These are phyloP conservation scores for Dorcoceras hygrometricum DNA, from an alignment of 257 asterid species.

Conservation along the genomic window DNA sequence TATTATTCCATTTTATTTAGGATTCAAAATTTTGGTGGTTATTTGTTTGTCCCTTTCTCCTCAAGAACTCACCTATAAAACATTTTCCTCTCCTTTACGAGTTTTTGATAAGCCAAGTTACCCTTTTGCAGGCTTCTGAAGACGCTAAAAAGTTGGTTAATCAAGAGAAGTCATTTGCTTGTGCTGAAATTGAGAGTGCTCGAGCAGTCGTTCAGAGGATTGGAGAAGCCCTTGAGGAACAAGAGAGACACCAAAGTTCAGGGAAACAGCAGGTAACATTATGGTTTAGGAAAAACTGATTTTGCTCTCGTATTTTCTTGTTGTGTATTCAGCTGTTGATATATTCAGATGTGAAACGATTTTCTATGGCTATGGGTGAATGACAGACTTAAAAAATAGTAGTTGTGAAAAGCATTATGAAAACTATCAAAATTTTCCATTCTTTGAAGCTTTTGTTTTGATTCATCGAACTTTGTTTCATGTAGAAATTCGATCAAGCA, in stretches of 20 bases:
- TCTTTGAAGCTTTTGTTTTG: neutral
- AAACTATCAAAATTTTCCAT: no score
- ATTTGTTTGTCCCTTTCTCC: neutral
- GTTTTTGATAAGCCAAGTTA: neutral
- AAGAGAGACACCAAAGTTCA: slow-evolving; percentile 68
- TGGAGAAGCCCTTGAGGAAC: slow-evolving; percentile 94
- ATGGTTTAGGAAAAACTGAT: neutral
- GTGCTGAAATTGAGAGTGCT: slow-evolving; percentile 99
- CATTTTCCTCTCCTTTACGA: neutral
- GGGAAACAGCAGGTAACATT: slow-evolving; percentile 57
- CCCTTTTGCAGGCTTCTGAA: slow-evolving; percentile 74
- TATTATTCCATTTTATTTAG: neutral
- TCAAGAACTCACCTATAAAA: neutral
- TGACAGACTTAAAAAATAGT: neutral
- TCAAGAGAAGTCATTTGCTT: slow-evolving; percentile 98
- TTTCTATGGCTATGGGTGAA: neutral
- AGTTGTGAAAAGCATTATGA: no score
- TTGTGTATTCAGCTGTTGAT: no score
- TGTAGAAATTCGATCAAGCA: neutral
- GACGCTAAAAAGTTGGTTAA: slow-evolving; percentile 93
- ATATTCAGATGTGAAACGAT: neutral
- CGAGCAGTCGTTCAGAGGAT: slow-evolving; percentile 92
- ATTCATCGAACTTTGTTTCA: neutral
- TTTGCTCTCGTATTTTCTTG: neutral
- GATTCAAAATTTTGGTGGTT: neutral